Evolutionary conservation across 1,284 basidiomycete species (phyloP).

Genomic region (Lentinus polychrous): DNA sequence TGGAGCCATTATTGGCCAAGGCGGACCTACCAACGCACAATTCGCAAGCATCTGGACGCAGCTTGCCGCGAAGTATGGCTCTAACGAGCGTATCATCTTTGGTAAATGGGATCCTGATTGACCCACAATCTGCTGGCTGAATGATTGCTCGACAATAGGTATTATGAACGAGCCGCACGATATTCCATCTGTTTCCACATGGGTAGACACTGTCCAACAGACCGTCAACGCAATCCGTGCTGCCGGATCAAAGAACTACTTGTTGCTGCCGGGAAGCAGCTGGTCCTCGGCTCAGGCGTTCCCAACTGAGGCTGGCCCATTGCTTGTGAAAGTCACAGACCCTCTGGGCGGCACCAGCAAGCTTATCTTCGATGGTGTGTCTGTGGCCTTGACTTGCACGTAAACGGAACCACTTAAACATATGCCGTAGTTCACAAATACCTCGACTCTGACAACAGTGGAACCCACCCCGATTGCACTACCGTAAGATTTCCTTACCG

Average conservation of each 20-base stretch:
- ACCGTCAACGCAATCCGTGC: slow-evolving; percentile 43
- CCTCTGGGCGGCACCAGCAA: slow-evolving; percentile 42
- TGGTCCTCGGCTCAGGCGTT: slow-evolving; percentile 39
- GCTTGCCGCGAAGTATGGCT: slow-evolving; percentile 44
- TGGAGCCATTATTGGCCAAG: slow-evolving; percentile 42
- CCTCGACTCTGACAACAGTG: slow-evolving; percentile 52
- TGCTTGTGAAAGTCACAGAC: slow-evolving; percentile 45
- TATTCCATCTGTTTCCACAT: slow-evolving; percentile 32
- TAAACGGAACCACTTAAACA: not conserved
- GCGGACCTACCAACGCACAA: slow-evolving; percentile 45
- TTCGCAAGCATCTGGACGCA: slow-evolving; percentile 48
- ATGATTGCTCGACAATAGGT: slow-evolving; percentile 22
- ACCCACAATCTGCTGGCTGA: not conserved
- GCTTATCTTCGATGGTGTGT: slow-evolving; percentile 48
- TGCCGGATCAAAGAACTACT: slow-evolving; percentile 40
- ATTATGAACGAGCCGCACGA: slow-evolving; percentile 53
- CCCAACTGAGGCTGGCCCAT: slow-evolving; percentile 45
- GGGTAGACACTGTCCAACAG: slow-evolving; percentile 40
- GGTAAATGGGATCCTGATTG: slow-evolving; percentile 20
- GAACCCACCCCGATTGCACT: slow-evolving; percentile 42
- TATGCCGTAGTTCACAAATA: slow-evolving; percentile 47
- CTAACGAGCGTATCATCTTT: slow-evolving; percentile 41
- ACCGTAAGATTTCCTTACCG: slow-evolving; percentile 23
- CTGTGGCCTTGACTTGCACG: not conserved
- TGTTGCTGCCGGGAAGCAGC: slow-evolving; percentile 40